Percentiles rank a stretch among this genome's conserved stretches.
These are phyloP conservation scores for Mariannaea sp. DNA, from an alignment of 2,329 filamentous ascomycete species.

Conservation along the genomic window DNA sequence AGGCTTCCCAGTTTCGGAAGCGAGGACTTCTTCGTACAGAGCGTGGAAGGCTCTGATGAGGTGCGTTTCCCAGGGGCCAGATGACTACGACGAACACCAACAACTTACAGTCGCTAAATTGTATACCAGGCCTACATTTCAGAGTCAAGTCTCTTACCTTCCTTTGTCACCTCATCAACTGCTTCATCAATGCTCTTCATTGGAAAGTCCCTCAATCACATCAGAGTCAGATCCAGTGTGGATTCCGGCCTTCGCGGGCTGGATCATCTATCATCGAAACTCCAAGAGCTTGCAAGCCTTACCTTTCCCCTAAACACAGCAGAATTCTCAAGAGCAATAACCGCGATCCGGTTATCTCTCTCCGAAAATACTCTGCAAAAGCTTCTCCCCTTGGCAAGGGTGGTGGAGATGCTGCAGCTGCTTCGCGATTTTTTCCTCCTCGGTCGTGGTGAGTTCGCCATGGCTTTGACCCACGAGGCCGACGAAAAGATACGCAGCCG, in stretches of 20 bases:
- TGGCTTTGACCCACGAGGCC: conserved; percentile 83
- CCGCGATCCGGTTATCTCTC: conserved; percentile 77
- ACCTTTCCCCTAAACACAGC: conserved; percentile 74
- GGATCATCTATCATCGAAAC: conserved; percentile 68
- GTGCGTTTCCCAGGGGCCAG: conserved; percentile 37
- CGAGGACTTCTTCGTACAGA: conserved; percentile 85
- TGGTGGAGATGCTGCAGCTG: conserved; percentile 76
- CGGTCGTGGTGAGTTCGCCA: conserved; percentile 87
- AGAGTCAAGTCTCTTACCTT: conserved; percentile 68
- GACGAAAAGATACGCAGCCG: conserved; percentile 78
- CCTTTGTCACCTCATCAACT: conserved; percentile 75
- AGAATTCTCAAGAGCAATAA: conserved; percentile 72
- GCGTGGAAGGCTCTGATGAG: conserved; percentile 48
- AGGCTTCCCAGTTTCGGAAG: conserved; percentile 76
- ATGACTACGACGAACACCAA: no score
- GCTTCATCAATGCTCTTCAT: conserved; percentile 88
- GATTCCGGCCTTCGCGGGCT: conserved; percentile 55
- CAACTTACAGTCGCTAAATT: conserved; percentile 11
- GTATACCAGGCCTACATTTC: conserved; percentile 59
- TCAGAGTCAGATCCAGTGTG: conserved; percentile 61
- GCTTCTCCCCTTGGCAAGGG: conserved; percentile 76
- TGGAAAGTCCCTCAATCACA: conserved; percentile 85
- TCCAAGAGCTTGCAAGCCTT: conserved; percentile 70
- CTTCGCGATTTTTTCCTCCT: conserved; percentile 88
- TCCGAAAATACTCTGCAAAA: conserved; percentile 84